Evolutionary conservation across 345 rosid genomes (phyloP), one percentile per base, ranked within the genome.

Genomic region (Adansonia digitata): DNA sequence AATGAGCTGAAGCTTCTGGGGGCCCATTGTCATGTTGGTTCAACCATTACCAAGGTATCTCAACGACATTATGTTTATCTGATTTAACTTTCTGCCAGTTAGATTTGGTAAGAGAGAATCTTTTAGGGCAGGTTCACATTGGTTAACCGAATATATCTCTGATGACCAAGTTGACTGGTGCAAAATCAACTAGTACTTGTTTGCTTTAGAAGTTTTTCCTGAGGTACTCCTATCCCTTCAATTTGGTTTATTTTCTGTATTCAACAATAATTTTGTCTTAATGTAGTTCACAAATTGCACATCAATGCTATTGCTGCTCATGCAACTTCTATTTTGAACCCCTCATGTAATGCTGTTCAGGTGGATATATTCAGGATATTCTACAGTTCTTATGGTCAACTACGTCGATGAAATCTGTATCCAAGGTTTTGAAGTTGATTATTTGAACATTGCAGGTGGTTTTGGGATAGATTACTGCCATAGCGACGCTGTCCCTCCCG

Each of bases 21-120:
- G 18, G 97, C 92, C 13, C 98, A 96, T 83, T 96, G 99, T 84
- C 99, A 96, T 90, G 91, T 96, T 48, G 98, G 99, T 56, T 96
- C 98, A 40, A 96, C 99, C 56, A 96, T 96, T 78, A 96, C 98
- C 77, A 93, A 96, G 97, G 99, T 93, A 74, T 52, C 67, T 76
- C 55, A 15, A 9, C 7, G 61, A 43, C 9, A 52, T 68, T 24
- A 13, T 56, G 5, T 39, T 73, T 17, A 46, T 55, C 48, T 69
- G 1, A n/a, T 69, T 24, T 27, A 24, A 8, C 46, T 13, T 61
- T 80, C 78, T 45, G 18, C 35, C 0, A 40, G 2, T 31, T 77
- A 31, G 26, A 63, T 69, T 2, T 0, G 27, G 59, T 48, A 43
- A 17, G 42, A 62, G 13, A 69, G 43, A 29, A 69, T 18, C 18